Evolutionary conservation across 495 filamentous ascomycete species (phyloP).

Genomic region (Choiromyces venosus): DNA sequence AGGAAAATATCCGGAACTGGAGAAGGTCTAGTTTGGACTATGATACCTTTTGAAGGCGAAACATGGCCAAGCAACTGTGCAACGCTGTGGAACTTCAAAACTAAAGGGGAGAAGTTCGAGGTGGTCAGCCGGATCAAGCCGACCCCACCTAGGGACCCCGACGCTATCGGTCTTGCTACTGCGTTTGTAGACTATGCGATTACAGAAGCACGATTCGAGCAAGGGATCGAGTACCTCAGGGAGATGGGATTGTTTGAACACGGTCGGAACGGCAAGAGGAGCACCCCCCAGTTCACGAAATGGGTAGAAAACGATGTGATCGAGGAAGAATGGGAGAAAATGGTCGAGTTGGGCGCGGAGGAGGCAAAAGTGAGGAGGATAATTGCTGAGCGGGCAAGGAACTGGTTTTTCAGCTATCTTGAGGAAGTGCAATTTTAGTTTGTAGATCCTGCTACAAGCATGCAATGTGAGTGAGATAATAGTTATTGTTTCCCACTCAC

Average conservation of each 20-base stretch:
- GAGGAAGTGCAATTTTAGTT: conserved; percentile 5
- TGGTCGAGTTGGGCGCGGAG: conserved; percentile 27
- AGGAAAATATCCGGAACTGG: conserved; percentile 26
- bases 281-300: conserved; percentile 22
- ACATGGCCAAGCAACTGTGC: conserved; percentile 11
- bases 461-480: background rate
- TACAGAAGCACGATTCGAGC: conserved; percentile 27
- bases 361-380: conserved; percentile 25
- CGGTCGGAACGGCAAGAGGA: conserved; percentile 13
- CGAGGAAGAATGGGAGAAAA: conserved; percentile 31
- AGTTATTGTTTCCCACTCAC: background rate
- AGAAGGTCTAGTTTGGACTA: conserved; percentile 29
- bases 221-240: conserved; percentile 27
- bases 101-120: conserved; percentile 27
- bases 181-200: conserved; percentile 26
- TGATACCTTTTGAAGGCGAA: conserved; percentile 29
- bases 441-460: background rate
- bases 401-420: conserved; percentile 26
- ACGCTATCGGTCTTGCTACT: conserved; percentile 19
- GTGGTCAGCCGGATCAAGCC: conserved; percentile 27
- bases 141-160: conserved; percentile 20
- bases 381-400: conserved; percentile 21
- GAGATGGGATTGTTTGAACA: conserved; percentile 26
- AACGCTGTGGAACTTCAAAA: conserved; percentile 33
- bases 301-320: conserved; percentile 27